Evolutionary conservation across 2,329 filamentous ascomycete genomes (phyloP), one percentile per base, ranked within the genome.

Genomic region (Calonectria pteridis): DNA sequence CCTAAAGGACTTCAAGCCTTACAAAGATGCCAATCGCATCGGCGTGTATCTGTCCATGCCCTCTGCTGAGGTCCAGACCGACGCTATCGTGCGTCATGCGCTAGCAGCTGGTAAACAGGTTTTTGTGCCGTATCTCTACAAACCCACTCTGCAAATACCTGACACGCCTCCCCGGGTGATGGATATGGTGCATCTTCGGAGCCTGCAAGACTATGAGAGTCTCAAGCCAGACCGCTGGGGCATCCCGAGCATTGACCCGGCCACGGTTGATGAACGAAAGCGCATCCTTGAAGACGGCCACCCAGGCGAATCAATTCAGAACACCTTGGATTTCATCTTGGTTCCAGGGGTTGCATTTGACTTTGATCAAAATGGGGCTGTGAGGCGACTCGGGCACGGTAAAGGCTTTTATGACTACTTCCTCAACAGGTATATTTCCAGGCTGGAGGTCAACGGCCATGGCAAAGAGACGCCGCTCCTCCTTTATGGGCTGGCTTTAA

Each of bases 371-470:
- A 84, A 84, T 29, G 88, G 88, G 4, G 87, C 86, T 16, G 90
- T 97, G 74, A 91, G 93, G 77, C 91, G 97, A 79, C 89, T 98
- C 26, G 97, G 97, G 50, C 97, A 99, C 84, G 97, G 97, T 71
- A 98, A 95, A 84, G 97, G 97, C 37, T 99, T 98, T 86, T 99
- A 99, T 88, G 97, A 99, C 86, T 94, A 93, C 84, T 99, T 98
- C 84, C 86, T 99, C 82, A 91, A 93, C 81, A 91, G 93, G 78
- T 98, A 96, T 80, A 83, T 86, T 67, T 82, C 89, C 83, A 89
- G 84, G 84, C 73, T 80, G 33, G 83, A 82, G 59, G 77, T 84
- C 62, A 81, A 82, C 69, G 81, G 82, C 51, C 82, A 81, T 46
- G 81, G 81, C 51, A 77, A 82, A 37, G 79, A 83, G 66, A 81